A percentile compares a stretch with the other conserved stretches of the same genome.
Conservation (phyloP, 345 rosid species). For the Bruguiera gymnorhiza region DNA sequence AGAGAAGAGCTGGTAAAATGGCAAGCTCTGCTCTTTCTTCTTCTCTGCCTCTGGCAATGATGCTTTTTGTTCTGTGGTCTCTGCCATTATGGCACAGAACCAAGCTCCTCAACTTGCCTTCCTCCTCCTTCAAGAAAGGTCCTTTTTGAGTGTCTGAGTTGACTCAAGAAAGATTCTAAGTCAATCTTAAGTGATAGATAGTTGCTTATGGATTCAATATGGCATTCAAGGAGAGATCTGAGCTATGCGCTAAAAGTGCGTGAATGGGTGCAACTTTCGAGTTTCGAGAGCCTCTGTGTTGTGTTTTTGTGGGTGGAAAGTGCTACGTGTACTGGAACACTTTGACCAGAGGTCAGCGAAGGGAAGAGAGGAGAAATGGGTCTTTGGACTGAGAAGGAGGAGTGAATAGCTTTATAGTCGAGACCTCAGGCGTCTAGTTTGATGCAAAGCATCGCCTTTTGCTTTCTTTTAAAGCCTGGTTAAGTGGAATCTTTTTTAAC, state of each 20-base stretch:
- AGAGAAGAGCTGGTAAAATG: conserved; percentile 86
- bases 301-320: background rate
- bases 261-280: background rate
- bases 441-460: background rate
- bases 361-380: background rate
- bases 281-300: background rate
- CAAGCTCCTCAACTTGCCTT: background rate
- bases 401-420: conserved; percentile 10
- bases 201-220: background rate
- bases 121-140: background rate
- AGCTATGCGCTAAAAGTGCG: conserved; percentile 1
- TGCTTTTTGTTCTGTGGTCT: conserved; percentile 49
- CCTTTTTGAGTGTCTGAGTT: background rate
- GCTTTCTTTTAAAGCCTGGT: background rate
- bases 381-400: background rate
- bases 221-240: conserved; percentile 26
- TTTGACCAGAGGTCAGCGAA: conserved; percentile 32
- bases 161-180: conserved; percentile 1
- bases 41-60: conserved; percentile 82
- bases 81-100: conserved; percentile 49
- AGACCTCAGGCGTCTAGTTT: background rate
- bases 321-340: conserved; percentile 29
- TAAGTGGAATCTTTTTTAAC: conserved; percentile 20
- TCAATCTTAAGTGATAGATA: background rate
- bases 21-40: conserved; percentile 93